Evolutionary conservation across 2,329 filamentous ascomycete genomes (phyloP).

Genomic region (Fusarium oxysporum): DNA sequence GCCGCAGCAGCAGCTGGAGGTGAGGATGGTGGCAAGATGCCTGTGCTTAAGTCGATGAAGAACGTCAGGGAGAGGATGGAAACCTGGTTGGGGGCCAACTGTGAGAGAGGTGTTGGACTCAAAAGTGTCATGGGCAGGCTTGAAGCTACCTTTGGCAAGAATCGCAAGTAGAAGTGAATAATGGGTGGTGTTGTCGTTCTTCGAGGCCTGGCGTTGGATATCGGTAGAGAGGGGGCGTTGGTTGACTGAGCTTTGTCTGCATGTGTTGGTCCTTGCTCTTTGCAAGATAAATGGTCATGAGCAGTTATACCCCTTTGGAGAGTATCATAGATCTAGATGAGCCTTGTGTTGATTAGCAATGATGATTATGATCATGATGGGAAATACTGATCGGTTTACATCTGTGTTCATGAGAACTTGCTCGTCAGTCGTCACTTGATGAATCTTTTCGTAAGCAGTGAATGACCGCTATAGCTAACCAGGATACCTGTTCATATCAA

Average conservation of each 20-base stretch:
- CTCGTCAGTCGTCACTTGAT: background rate
- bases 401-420: background rate
- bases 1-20: conserved; percentile 70
- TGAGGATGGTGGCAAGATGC: conserved; percentile 77
- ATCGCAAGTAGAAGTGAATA: conserved; percentile 43
- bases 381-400: background rate
- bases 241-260: conserved; percentile 6
- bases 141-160: conserved; percentile 62
- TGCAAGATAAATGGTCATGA: conserved; percentile 24
- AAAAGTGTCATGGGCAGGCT: conserved; percentile 75
- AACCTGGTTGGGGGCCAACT: conserved; percentile 80
- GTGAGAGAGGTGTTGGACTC: conserved; percentile 82
- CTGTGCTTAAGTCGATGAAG: conserved; percentile 77
- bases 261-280: conserved; percentile 3
- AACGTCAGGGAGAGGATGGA: conserved; percentile 83
- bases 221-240: conserved; percentile 5
- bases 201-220: conserved; percentile 36
- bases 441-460: background rate
- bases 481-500: background rate
- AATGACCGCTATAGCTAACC: background rate
- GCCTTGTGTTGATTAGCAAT: background rate
- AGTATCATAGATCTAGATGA: conserved; percentile 8
- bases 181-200: background rate
- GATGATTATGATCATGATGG: background rate
- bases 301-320: conserved; percentile 28